A percentile compares a stretch with the other conserved stretches of the same genome.
phyloP scores from a whole-genome alignment of 2,329 filamentous ascomycete species.

The Hymenoscyphus fructigenus region DNA sequence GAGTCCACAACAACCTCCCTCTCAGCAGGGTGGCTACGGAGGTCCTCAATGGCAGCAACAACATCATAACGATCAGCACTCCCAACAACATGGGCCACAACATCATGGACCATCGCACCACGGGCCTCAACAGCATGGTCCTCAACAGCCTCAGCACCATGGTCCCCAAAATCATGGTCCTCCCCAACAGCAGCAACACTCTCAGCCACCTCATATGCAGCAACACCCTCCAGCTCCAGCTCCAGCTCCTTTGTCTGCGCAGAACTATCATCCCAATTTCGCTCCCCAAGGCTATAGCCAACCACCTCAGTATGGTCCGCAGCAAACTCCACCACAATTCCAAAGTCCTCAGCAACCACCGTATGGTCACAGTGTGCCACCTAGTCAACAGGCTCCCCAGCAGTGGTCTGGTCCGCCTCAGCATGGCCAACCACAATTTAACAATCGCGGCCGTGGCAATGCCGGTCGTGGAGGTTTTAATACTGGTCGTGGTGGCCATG shows the following conservation, averaged over 20 bases:
- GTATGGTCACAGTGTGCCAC: constrained; percentile 39
- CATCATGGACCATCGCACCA: constrained; percentile 5
- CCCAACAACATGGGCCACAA: constrained; percentile 20
- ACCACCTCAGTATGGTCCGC: constrained; percentile 41
- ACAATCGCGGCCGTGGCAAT: constrained; percentile 29
- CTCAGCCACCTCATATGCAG: constrained; percentile 35
- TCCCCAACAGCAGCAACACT: constrained; percentile 31
- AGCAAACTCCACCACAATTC: constrained; percentile 34
- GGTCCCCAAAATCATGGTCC: constrained; percentile 25
- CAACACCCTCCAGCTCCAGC: constrained; percentile 37
- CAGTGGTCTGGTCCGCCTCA: constrained; percentile 26
- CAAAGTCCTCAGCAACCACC: constrained; percentile 32
- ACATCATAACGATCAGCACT: constrained; percentile 22
- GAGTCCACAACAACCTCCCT: constrained; percentile 24
- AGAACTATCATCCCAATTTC: constrained; percentile 60
- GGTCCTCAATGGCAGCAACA: constrained; percentile 34
- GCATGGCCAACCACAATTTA: constrained; percentile 41
- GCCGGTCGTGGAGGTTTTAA: constrained; percentile 38
- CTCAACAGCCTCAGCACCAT: constrained; percentile 29
- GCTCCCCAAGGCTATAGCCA: constrained; percentile 53
- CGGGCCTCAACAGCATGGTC: constrained; percentile 21
- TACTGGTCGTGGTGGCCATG: constrained; percentile 44
- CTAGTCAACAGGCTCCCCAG: constrained; percentile 36
- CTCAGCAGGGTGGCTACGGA: constrained; percentile 22
- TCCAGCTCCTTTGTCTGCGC: constrained; percentile 47